Base-by-base conservation (phyloP, 2,329 filamentous ascomycete genomes). In the Alternaria sp. region DNA sequence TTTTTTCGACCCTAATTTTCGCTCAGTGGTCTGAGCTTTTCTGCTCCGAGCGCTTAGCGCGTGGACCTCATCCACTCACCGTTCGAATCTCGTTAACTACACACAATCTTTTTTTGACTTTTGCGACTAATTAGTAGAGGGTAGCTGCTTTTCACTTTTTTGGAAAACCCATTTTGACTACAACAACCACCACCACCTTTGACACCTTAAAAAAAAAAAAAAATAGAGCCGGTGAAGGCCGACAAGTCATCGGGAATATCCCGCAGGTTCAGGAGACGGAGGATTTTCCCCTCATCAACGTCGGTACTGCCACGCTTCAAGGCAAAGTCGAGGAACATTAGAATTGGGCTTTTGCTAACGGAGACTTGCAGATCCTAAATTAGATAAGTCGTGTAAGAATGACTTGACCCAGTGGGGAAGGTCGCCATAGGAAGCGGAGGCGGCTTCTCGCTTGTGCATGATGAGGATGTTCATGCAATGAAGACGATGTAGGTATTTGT, bases 271-370 rank as follows among this genome's bases (percentile, higher is more conserved):
- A 31, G 23, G 49, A 33, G 29, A 21, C 14, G 8, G 36, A 52
- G 10, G 26, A 52, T n/a, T 29, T 52, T 7, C 49, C 49, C 17
- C n/a, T 52, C 21, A 42, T 42, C 34, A 41, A 52, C 26, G 36
- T 52, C 26, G 49, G 37, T 3, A 36, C 37, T n/a, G 36, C 49
- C 23, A 52, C 50, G 3, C 36, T 42, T 23, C 37, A 21, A 42
- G 50, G 36, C 5, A 52, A 42, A 33, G 50, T 24, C 9, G 31
- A 33, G 31, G 9, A 33, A 33, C 23, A 11, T 6, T 21, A 13
- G 13, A 24, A 23, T 41, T 26, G 39, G 24, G 0, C 1, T n/a
- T 41, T 9, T 24, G 39, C 39, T 41, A 2, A 41, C 21, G 3
- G 11, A 2, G 13, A 24, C 2, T 41, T 6, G 4, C 24, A 41